These are phyloP conservation scores for Gossypium schwendimanii DNA, from an alignment of 441 rosid genomes.

Conservation along the genomic window DNA sequence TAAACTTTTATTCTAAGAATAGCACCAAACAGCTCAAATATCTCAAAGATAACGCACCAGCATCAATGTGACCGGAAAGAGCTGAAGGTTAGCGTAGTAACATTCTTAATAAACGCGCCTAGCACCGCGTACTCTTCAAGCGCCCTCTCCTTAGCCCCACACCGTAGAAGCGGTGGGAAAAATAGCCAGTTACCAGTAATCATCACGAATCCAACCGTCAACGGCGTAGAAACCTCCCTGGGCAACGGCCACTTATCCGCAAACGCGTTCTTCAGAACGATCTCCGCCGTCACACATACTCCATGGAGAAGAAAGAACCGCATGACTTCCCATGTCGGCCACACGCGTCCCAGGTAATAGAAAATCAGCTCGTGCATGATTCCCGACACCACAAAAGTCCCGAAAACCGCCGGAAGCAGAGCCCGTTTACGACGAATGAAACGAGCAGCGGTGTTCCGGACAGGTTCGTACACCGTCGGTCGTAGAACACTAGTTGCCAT, in stretches of 20 bases:
- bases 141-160: conserved; percentile 20
- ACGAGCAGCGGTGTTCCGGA: neutral
- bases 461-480: conserved; percentile 46
- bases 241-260: conserved; percentile 24
- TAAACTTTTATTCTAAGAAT: no score
- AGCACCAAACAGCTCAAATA: no score
- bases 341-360: conserved; percentile 32
- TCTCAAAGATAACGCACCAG: neutral
- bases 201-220: conserved; percentile 34
- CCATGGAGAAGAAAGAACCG: conserved; percentile 38
- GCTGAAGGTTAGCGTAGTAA: neutral
- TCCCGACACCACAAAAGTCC: conserved; percentile 35
- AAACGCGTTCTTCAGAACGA: conserved; percentile 24
- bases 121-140: conserved; percentile 34
- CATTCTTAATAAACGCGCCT: conserved; percentile 5
- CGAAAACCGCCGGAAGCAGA: conserved; percentile 17
- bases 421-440: conserved; percentile 28
- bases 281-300: conserved; percentile 21
- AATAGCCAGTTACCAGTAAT: conserved; percentile 33
- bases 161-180: conserved; percentile 30
- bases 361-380: conserved; percentile 44
- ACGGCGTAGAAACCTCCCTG: conserved; percentile 12
- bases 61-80: neutral
- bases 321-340: conserved; percentile 33
- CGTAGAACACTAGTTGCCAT: conserved; percentile 49